A percentile compares a stretch with the other conserved stretches of the same genome.
Evolutionary conservation across 176 grass and related monocot species (phyloP).

Genomic region (Rhynchospora tenuis): DNA sequence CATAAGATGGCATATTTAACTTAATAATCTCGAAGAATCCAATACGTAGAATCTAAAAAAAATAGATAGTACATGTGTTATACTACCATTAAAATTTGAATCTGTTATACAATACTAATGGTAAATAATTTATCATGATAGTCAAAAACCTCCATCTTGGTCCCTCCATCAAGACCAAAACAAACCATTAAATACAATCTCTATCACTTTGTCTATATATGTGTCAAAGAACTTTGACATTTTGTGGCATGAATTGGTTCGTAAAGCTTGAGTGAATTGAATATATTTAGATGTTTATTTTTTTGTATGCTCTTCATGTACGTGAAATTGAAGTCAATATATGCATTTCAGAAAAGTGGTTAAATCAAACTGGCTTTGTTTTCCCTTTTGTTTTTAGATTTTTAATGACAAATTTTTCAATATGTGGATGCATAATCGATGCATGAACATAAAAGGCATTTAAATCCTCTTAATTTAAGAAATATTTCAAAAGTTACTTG

Average conservation of each 20-base stretch:
- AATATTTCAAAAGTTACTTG: constrained; percentile 45
- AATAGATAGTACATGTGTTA: neutral
- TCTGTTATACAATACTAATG: neutral
- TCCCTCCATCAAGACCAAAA: neutral
- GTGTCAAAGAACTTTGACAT: neutral
- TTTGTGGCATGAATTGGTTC: neutral
- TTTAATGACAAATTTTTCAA: neutral
- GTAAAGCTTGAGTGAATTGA: neutral
- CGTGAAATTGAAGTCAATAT: neutral
- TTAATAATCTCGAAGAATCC: constrained; percentile 91
- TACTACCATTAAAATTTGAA: neutral
- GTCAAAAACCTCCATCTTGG: neutral
- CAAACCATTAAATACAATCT: neutral
- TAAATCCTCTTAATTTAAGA: neutral
- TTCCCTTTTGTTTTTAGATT: neutral
- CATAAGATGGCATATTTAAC: constrained; percentile 78
- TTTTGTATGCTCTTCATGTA: neutral
- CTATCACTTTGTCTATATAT: neutral
- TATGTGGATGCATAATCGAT: neutral
- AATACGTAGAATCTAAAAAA: constrained; percentile 84
- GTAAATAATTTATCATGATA: neutral
- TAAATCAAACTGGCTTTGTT: neutral
- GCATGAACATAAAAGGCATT: neutral
- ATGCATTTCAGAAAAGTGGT: neutral
- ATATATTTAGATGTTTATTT: neutral